A percentile compares a stretch with the other conserved stretches of the same genome.
Conservation (phyloP, 106 monocot genomes). For the Phalaenopsis aphrodite region DNA sequence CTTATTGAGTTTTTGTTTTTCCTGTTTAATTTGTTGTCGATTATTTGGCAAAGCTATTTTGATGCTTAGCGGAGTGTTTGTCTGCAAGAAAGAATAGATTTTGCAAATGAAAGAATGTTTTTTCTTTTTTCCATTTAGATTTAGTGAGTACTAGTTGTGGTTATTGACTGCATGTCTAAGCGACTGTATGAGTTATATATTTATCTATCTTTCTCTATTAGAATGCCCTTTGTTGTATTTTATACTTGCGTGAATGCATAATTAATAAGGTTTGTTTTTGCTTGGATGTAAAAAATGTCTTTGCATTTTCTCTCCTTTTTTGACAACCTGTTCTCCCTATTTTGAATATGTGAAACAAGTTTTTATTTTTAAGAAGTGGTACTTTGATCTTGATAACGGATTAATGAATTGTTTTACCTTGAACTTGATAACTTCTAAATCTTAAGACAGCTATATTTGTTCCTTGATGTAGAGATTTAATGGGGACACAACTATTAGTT, state of each 20-base stretch:
- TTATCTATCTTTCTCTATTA: too few species aligned
- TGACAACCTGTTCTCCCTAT: too few species aligned
- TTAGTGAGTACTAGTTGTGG: background rate
- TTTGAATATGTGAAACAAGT: too few species aligned
- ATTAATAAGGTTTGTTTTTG: too few species aligned
- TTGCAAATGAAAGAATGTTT: background rate
- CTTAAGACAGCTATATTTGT: background rate
- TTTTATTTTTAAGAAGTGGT: too few species aligned
- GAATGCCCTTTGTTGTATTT: too few species aligned
- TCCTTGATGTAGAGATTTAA: background rate
- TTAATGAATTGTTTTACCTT: too few species aligned
- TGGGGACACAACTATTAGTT: background rate
- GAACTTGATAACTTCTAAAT: background rate
- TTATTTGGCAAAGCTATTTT: background rate
- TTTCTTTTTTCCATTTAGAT: background rate
- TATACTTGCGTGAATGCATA: too few species aligned
- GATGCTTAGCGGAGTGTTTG: background rate
- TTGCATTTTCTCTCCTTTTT: too few species aligned
- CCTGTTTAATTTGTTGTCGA: background rate
- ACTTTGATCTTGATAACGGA: too few species aligned
- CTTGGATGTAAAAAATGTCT: too few species aligned
- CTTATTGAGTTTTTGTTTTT: background rate
- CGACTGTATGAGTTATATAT: background rate
- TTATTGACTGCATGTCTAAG: background rate
- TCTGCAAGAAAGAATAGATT: background rate